These are phyloP conservation scores for Pyrus hybrid DNA, from an alignment of 331 rosid genomes.

Conservation along the genomic window DNA sequence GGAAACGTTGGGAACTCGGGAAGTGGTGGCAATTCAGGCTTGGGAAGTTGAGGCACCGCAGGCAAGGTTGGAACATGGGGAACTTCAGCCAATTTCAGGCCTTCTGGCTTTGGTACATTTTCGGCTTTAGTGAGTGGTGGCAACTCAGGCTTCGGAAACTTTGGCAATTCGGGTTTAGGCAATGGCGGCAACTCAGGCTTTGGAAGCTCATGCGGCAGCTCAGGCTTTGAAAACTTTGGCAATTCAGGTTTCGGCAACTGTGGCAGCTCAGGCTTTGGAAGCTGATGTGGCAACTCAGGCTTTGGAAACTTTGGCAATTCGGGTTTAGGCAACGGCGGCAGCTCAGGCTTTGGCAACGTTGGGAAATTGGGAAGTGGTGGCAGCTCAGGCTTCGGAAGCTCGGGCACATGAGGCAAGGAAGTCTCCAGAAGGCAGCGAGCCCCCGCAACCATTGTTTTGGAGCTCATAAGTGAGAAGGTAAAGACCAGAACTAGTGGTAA, in stretches of 20 bases:
- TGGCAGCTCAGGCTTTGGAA: slow-evolving; percentile 1
- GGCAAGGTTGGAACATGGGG: neutral
- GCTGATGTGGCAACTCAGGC: neutral
- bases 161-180: neutral
- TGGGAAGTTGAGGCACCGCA: too few relatives aligned
- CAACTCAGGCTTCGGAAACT: neutral
- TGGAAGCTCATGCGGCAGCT: neutral
- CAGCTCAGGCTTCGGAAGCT: slow-evolving; percentile 2
- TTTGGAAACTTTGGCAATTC: neutral
- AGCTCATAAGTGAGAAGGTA: neutral
- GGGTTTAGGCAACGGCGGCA: neutral
- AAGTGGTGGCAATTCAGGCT: too few relatives aligned
- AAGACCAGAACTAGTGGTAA: neutral
- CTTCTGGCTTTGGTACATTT: neutral
- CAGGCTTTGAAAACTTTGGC: neutral
- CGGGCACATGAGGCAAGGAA: neutral
- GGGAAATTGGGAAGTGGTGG: neutral
- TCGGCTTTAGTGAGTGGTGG: neutral
- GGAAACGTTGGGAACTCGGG: too few relatives aligned
- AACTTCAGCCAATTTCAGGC: neutral
- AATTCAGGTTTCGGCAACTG: neutral
- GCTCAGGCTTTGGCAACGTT: neutral
- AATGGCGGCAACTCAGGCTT: neutral
- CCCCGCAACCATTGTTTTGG: neutral
- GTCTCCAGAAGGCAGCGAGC: slow-evolving; percentile 25